These are phyloP conservation scores for Sporothrix curviconia DNA, from an alignment of 2,329 filamentous ascomycete species.

Conservation along the genomic window DNA sequence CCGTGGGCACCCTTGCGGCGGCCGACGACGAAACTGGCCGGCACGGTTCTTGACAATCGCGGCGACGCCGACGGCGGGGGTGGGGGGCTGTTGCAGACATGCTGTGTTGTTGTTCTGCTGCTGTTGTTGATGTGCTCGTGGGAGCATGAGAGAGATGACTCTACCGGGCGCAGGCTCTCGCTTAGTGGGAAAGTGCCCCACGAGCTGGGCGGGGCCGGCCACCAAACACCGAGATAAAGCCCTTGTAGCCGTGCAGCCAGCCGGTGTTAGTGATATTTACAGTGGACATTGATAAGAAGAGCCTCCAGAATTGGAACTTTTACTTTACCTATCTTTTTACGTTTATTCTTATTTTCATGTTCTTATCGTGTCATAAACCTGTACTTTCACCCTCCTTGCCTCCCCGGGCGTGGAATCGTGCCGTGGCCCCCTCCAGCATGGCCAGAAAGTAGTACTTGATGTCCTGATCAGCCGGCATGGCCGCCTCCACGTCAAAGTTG, in stretches of 20 bases:
- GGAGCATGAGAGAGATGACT: not conserved
- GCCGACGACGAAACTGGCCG: conserved; percentile 42
- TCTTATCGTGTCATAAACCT: too few relatives aligned
- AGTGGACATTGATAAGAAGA: not conserved
- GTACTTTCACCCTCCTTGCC: not conserved
- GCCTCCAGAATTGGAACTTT: not conserved
- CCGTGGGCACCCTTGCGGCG: conserved; percentile 44
- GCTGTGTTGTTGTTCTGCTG: not conserved
- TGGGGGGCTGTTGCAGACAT: too few relatives aligned
- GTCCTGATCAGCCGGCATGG: conserved; percentile 33
- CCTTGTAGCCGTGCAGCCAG: too few relatives aligned
- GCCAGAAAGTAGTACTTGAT: conserved; percentile 45
- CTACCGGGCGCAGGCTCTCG: not conserved
- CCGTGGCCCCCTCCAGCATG: conserved; percentile 43
- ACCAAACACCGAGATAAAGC: not conserved
- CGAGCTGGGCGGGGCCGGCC: too few relatives aligned
- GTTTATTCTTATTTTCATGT: too few relatives aligned
- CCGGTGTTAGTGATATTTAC: too few relatives aligned
- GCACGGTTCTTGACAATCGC: conserved; percentile 38
- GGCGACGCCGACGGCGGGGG: conserved; percentile 45
- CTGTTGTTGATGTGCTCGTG: not conserved
- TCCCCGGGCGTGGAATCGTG: conserved; percentile 27
- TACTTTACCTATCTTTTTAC: not conserved
- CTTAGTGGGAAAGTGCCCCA: too few relatives aligned
- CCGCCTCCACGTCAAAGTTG: conserved; percentile 39